Conservation (phyloP, 2,329 filamentous ascomycete genomes). For the Aspergillus costaricaensis region DNA sequence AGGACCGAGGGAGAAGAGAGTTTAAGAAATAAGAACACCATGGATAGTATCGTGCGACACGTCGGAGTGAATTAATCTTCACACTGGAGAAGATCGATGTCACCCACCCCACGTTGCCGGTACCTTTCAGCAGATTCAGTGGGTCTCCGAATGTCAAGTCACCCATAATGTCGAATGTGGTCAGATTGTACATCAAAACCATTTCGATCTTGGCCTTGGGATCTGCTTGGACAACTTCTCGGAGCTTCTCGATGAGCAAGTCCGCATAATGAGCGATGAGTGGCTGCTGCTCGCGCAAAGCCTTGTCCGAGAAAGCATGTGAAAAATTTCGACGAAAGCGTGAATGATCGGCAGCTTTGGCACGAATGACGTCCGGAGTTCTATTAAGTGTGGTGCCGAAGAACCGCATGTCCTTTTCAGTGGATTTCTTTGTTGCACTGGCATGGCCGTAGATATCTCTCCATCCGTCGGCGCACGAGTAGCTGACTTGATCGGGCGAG, state of each 20-base stretch:
- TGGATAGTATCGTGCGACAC: constrained; percentile 6
- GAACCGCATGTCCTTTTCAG: constrained; percentile 28
- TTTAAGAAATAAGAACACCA: neutral
- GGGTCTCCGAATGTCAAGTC: constrained; percentile 21
- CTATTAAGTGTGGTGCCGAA: constrained; percentile 25
- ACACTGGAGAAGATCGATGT: constrained; percentile 11
- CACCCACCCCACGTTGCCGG: constrained; percentile 12
- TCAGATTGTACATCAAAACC: constrained; percentile 12
- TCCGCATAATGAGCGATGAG: constrained; percentile 35
- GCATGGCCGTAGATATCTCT: constrained; percentile 41
- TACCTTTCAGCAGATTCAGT: constrained; percentile 10
- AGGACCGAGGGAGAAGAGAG: neutral
- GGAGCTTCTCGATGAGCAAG: constrained; percentile 27
- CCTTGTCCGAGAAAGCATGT: constrained; percentile 39
- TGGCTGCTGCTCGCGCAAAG: constrained; percentile 36
- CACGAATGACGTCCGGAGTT: constrained; percentile 29
- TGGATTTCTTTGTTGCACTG: constrained; percentile 23
- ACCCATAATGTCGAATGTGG: constrained; percentile 23
- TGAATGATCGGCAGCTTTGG: constrained; percentile 29
- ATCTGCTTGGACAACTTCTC: neutral
- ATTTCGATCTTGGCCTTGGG: constrained; percentile 2
- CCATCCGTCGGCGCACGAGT: constrained; percentile 32
- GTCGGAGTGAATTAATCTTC: constrained; percentile 8
- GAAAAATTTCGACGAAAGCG: constrained; percentile 37
- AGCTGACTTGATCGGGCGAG: constrained; percentile 43